Percentiles rank a stretch among this genome's conserved stretches.
Conservation (phyloP, 495 filamentous ascomycete genomes). For the Neurospora intermedia region DNA sequence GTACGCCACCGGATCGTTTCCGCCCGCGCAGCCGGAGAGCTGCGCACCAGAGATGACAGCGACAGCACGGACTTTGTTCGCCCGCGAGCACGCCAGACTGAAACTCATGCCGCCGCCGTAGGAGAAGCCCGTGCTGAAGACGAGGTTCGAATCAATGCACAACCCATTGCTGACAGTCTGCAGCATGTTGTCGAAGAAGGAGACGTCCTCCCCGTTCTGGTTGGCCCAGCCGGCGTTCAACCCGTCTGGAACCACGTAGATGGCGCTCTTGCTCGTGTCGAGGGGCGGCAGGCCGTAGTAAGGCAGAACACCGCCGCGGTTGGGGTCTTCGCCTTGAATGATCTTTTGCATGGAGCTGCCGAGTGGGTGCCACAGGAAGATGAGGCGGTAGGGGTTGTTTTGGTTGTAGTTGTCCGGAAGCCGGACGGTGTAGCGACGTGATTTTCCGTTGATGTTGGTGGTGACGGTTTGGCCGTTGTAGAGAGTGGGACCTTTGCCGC, state of each 20-base stretch:
- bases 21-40: conserved; percentile 29
- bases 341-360: conserved; percentile 29
- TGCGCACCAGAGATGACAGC: conserved; percentile 28
- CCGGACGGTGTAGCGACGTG: conserved; percentile 28
- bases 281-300: conserved; percentile 34
- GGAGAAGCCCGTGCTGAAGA: conserved; percentile 39
- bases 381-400: conserved; percentile 28
- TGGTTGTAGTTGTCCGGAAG: conserved; percentile 34
- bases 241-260: conserved; percentile 34
- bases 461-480: conserved; percentile 20
- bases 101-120: conserved; percentile 41
- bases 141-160: conserved; percentile 33
- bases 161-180: conserved; percentile 28
- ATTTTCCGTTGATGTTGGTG: conserved; percentile 16
- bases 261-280: conserved; percentile 27
- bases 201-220: conserved; percentile 30
- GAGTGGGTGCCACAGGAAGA: conserved; percentile 33
- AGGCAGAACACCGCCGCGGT: conserved; percentile 19
- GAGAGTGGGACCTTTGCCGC: conserved; percentile 28
- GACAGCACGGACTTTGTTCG: conserved; percentile 32
- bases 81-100: conserved; percentile 31
- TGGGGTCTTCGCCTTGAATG: conserved; percentile 22
- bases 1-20: conserved; percentile 35
- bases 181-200: conserved; percentile 30
- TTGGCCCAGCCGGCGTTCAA: conserved; percentile 37